Evolutionary conservation across 441 rosid genomes (phyloP).

Genomic region (Bruguiera hainesii): DNA sequence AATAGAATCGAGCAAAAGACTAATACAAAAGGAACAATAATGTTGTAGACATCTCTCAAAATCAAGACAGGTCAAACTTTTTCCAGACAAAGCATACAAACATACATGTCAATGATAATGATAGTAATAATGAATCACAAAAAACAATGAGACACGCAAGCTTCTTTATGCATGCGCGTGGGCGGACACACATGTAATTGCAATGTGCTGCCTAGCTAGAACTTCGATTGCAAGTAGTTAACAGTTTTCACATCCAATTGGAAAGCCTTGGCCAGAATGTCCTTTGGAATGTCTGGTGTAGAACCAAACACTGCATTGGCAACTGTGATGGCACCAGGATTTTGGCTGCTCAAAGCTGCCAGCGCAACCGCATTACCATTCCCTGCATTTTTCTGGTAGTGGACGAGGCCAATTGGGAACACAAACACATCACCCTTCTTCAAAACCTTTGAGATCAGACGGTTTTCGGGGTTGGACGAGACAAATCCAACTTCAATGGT

Average conservation of each 20-base stretch:
- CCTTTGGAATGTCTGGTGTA: constrained; percentile 18
- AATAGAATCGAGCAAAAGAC: no score
- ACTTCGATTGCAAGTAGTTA: constrained; percentile 18
- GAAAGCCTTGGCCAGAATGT: constrained; percentile 31
- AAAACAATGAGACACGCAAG: no score
- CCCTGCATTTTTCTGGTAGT: constrained; percentile 30
- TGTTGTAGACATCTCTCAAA: no score
- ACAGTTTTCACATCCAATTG: constrained; percentile 22
- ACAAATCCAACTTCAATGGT: constrained; percentile 37
- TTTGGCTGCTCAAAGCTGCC: constrained; percentile 41
- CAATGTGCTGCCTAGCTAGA: background rate
- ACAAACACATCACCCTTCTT: constrained; percentile 38
- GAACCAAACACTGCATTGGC: constrained; percentile 34
- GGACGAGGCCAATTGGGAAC: constrained; percentile 43
- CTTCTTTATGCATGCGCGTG: no score
- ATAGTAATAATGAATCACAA: no score
- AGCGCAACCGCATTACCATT: constrained; percentile 23
- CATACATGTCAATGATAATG: no score
- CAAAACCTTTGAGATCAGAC: constrained; percentile 26
- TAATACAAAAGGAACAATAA: no score
- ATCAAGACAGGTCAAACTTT: no score
- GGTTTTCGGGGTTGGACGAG: constrained; percentile 30
- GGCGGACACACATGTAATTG: no score
- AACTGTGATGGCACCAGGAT: constrained; percentile 28
- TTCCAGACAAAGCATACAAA: no score